Conservation (phyloP, 495 filamentous ascomycete genomes). For the Hapsidospora chrysogenum region DNA sequence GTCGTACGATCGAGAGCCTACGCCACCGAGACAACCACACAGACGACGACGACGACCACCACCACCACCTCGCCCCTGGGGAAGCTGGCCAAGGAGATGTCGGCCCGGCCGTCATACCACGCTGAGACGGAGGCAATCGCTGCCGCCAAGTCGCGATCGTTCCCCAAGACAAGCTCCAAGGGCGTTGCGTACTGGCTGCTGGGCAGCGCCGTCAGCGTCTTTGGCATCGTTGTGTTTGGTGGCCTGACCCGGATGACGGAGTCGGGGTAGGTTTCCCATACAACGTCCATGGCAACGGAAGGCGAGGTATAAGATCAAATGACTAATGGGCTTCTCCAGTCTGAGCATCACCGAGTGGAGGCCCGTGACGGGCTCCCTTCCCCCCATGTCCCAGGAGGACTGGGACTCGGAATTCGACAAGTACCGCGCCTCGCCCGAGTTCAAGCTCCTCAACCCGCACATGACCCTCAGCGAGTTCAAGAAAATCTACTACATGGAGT, state of each 20-base stretch:
- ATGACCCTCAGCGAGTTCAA: constrained; percentile 92
- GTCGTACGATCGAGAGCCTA: constrained; percentile 10
- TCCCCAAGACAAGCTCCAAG: constrained; percentile 57
- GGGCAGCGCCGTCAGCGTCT: constrained; percentile 78
- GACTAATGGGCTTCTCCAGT: constrained; percentile 24
- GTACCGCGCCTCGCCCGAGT: constrained; percentile 84
- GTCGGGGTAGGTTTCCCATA: constrained; percentile 63
- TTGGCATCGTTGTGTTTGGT: constrained; percentile 92
- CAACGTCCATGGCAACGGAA: neutral
- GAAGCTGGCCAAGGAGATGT: neutral
- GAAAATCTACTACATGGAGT: constrained; percentile 99
- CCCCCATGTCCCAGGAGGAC: constrained; percentile 54
- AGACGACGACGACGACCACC: neutral
- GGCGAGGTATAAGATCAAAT: neutral
- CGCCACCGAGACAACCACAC: neutral
- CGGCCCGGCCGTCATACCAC: constrained; percentile 3
- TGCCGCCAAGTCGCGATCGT: constrained; percentile 21
- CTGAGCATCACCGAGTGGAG: constrained; percentile 99
- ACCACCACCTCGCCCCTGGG: constrained; percentile 6
- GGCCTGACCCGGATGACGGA: constrained; percentile 88
- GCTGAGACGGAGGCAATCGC: neutral
- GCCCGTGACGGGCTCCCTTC: constrained; percentile 85
- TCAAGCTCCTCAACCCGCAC: constrained; percentile 70
- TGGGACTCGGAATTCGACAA: constrained; percentile 89
- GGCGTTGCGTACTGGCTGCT: constrained; percentile 82